phyloP scores from a whole-genome alignment of 78 protist species.

The Mastigamoeba balamuthi region DNA sequence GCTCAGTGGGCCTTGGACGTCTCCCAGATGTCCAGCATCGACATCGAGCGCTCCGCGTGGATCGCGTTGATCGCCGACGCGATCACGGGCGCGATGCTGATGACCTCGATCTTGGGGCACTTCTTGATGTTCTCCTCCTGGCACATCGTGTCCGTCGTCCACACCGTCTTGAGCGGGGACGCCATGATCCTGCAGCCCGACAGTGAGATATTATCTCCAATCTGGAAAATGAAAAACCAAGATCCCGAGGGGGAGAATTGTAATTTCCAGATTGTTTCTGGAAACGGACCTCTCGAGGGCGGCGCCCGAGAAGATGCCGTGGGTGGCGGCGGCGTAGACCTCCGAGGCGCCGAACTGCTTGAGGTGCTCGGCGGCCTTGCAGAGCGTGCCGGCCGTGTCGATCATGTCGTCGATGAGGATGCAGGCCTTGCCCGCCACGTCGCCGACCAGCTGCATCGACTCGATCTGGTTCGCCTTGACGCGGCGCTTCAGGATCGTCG shows the following conservation, averaged over 20 bases:
- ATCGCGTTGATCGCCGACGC: neutral
- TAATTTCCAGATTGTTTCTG: too few species aligned
- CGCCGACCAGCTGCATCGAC: constrained; percentile 43
- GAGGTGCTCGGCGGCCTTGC: constrained; percentile 50
- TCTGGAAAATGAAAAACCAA: too few species aligned
- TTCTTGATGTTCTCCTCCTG: neutral
- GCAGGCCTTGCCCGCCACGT: constrained; percentile 17
- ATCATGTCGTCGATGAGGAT: constrained; percentile 73
- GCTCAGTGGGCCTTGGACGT: too few species aligned
- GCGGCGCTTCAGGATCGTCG: constrained; percentile 73
- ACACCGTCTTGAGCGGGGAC: neutral
- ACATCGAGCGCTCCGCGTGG: neutral
- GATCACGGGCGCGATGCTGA: neutral
- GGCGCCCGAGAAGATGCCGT: constrained; percentile 51
- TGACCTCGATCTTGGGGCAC: neutral
- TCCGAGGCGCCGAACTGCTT: constrained; percentile 47
- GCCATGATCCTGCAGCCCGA: neutral
- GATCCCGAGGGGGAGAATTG: too few species aligned
- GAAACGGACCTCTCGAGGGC: constrained; percentile 66
- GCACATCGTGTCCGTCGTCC: neutral
- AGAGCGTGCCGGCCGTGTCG: constrained; percentile 77
- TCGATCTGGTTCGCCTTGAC: constrained; percentile 55
- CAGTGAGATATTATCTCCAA: too few species aligned
- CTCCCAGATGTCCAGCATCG: too few species aligned
- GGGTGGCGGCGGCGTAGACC: constrained; percentile 49